Evolutionary conservation across 106 monocot species (phyloP).

Genomic region (Hemerocallis citrina): DNA sequence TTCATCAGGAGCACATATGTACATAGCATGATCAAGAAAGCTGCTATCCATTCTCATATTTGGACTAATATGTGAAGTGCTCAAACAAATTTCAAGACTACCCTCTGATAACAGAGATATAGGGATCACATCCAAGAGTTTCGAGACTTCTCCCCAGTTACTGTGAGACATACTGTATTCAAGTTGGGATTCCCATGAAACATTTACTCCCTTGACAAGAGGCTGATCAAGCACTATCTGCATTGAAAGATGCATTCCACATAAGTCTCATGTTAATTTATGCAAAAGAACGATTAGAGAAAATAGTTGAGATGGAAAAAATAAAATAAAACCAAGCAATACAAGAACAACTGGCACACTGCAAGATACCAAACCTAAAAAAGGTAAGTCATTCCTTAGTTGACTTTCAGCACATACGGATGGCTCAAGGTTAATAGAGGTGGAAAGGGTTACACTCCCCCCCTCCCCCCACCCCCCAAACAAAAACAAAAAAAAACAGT

Average conservation of each 20-base stretch:
- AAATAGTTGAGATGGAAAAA: background rate
- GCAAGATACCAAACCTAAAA: no score
- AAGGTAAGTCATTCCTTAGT: no score
- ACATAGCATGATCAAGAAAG: slow-evolving; percentile 19
- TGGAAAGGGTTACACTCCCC: no score
- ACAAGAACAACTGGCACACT: background rate
- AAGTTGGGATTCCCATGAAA: slow-evolving; percentile 83
- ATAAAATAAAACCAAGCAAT: background rate
- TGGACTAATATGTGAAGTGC: slow-evolving; percentile 16
- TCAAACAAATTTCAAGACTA: slow-evolving; percentile 49
- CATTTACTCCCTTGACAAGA: slow-evolving; percentile 28
- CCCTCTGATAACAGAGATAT: slow-evolving; percentile 37
- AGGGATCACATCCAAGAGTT: slow-evolving; percentile 61
- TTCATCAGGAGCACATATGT: slow-evolving; percentile 45
- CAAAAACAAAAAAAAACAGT: no score
- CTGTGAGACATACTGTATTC: slow-evolving; percentile 66
- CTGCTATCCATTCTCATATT: slow-evolving; percentile 4
- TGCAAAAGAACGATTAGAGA: background rate
- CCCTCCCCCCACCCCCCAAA: no score
- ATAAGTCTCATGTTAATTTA: background rate
- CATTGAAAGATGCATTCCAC: slow-evolving; percentile 15
- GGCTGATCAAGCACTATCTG: slow-evolving; percentile 87
- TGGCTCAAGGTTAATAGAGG: no score
- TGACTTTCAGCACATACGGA: no score
- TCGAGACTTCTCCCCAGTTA: slow-evolving; percentile 43